These are phyloP conservation scores for Ganoderma meredithae DNA, from an alignment of 1,284 basidiomycete species.

Conservation along the genomic window DNA sequence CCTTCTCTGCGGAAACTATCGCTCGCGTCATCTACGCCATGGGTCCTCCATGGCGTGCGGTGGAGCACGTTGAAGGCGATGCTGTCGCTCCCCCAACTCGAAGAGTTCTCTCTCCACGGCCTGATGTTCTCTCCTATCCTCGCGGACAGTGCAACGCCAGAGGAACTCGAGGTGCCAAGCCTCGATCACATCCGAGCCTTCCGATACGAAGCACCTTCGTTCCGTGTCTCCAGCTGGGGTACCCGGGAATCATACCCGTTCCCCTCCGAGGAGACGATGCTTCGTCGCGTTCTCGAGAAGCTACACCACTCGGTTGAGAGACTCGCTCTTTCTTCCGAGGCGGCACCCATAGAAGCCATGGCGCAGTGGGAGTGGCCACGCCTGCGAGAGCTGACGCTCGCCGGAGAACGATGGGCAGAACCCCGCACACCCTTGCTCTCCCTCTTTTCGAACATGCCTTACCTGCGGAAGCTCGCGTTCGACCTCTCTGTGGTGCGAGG, in stretches of 20 bases:
- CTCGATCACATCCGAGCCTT: background rate
- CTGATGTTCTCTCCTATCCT: background rate
- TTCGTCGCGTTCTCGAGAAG: background rate
- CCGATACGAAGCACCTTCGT: background rate
- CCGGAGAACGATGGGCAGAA: background rate
- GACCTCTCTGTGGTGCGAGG: background rate
- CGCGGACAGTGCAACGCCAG: background rate
- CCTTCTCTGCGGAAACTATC: background rate
- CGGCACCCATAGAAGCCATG: slow-evolving; percentile 2
- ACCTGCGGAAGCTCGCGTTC: slow-evolving; percentile 2
- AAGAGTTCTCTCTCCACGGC: background rate
- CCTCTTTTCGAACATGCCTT: slow-evolving; percentile 6
- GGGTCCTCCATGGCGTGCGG: background rate
- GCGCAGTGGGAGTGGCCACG: slow-evolving; percentile 2
- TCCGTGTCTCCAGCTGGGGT: slow-evolving; percentile 5
- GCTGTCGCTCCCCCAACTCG: background rate
- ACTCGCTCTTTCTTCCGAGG: slow-evolving; percentile 4
- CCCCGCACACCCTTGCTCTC: slow-evolving; percentile 1
- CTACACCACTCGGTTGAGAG: background rate
- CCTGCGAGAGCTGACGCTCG: slow-evolving; percentile 12
- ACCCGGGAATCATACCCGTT: background rate
- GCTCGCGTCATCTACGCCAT: background rate
- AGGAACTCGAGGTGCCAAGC: background rate
- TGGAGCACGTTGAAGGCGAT: background rate
- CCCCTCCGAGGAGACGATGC: background rate